Evolutionary conservation across 1,284 basidiomycete species (phyloP).

Genomic region (Cryptococcus deneoformans): DNA sequence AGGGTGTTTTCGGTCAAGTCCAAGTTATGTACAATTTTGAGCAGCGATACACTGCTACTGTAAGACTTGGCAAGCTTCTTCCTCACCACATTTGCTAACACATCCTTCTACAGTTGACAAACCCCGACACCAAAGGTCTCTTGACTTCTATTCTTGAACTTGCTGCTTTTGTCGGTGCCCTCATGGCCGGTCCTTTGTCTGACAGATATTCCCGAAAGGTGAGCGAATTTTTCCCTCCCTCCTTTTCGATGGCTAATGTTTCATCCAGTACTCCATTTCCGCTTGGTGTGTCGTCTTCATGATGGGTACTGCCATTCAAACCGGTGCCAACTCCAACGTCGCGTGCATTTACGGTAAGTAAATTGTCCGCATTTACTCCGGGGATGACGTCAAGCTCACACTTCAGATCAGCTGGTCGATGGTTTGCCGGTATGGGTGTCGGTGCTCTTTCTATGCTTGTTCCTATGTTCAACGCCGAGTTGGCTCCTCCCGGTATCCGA

Average conservation of each 20-base stretch:
- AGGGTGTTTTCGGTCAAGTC: constrained; percentile 44
- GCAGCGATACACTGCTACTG: constrained; percentile 29
- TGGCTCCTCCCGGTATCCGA: constrained; percentile 76
- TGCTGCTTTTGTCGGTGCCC: constrained; percentile 39
- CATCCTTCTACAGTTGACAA: constrained; percentile 5
- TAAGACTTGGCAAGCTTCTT: constrained; percentile 12
- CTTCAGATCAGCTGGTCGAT: constrained; percentile 31
- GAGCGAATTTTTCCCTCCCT: neutral
- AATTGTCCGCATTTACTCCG: neutral
- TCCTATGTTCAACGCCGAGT: constrained; percentile 65
- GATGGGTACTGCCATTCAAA: constrained; percentile 40
- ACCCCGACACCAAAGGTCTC: constrained; percentile 27
- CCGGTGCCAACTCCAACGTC: constrained; percentile 31
- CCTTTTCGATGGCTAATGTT: neutral
- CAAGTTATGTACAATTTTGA: constrained; percentile 45
- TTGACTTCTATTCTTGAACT: constrained; percentile 44
- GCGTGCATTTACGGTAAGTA: constrained; percentile 39
- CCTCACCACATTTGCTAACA: neutral
- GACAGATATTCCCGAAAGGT: constrained; percentile 44
- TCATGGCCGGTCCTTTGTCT: constrained; percentile 43
- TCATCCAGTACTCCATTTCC: constrained; percentile 37
- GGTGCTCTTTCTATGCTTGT: constrained; percentile 48
- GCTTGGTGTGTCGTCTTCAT: constrained; percentile 47
- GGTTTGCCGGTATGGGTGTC: constrained; percentile 46
- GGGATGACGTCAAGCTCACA: neutral